Conservation (phyloP, 208 protist species). For the Trypanosoma grayi region DNA sequence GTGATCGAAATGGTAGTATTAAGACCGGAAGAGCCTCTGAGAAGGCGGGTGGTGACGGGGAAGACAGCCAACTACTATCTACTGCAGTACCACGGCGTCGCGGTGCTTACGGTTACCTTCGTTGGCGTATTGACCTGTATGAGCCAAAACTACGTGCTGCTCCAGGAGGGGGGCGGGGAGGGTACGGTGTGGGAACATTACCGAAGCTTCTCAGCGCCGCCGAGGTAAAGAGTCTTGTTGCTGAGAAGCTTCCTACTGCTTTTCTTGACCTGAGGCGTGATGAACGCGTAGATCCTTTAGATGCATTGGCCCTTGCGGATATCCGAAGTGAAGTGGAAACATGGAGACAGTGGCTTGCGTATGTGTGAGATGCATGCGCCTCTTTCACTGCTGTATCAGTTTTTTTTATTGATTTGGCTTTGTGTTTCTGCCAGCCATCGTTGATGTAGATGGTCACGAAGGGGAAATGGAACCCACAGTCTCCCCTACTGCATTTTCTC, state of each 20-base stretch:
- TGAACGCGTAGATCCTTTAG: constrained; percentile 36
- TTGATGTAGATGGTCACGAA: too few relatives aligned
- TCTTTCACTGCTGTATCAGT: not conserved
- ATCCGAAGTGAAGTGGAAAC: constrained; percentile 52
- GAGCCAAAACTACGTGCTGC: constrained; percentile 34
- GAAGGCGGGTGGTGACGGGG: not conserved
- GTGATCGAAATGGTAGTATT: constrained; percentile 12
- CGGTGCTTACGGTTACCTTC: constrained; percentile 65
- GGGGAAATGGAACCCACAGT: too few relatives aligned
- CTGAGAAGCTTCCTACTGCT: constrained; percentile 35
- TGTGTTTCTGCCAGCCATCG: too few relatives aligned
- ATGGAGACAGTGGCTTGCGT: constrained; percentile 68
- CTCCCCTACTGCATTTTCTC: too few relatives aligned
- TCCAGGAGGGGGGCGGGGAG: not conserved
- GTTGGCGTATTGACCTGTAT: constrained; percentile 74
- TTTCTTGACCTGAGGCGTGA: constrained; percentile 66
- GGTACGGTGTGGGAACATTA: constrained; percentile 12
- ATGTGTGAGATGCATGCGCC: constrained; percentile 30
- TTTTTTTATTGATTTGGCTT: not conserved
- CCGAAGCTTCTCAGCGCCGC: constrained; percentile 33
- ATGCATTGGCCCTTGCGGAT: constrained; percentile 55
- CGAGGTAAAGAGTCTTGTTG: constrained; percentile 53
- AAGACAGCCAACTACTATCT: constrained; percentile 8
- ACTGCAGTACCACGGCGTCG: constrained; percentile 37
- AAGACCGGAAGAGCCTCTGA: constrained; percentile 7